Percentiles rank a stretch among this genome's conserved stretches.
phyloP scores from a whole-genome alignment of 805 yeast genomes.

The Wickerhamiella nectarea region DNA sequence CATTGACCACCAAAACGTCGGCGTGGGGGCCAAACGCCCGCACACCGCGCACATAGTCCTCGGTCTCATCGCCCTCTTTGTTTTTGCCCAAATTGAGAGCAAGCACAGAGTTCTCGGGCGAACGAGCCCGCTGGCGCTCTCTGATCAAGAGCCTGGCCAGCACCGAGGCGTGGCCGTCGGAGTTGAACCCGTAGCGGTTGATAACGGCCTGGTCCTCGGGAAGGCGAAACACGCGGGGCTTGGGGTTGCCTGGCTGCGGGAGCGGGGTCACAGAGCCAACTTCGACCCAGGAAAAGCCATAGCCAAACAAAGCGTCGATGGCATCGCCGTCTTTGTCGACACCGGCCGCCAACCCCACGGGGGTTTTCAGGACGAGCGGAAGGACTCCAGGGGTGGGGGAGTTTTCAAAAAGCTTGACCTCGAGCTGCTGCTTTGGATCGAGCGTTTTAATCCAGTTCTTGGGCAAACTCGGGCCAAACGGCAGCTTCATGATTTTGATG shows the following conservation, averaged over 20 bases:
- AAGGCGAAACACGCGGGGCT: slow-evolving; percentile 79
- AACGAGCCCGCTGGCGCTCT: slow-evolving; percentile 29
- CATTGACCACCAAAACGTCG: slow-evolving; percentile 80
- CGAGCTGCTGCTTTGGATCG: slow-evolving; percentile 23
- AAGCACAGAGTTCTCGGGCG: slow-evolving; percentile 35
- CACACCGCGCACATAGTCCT: slow-evolving; percentile 78
- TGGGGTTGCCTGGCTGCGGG: slow-evolving; percentile 92
- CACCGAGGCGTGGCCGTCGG: slow-evolving; percentile 72
- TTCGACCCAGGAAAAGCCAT: slow-evolving; percentile 84
- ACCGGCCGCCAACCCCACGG: slow-evolving; percentile 92
- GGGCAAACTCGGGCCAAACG: slow-evolving; percentile 22
- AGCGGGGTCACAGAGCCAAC: slow-evolving; percentile 86
- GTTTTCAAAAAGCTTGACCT: slow-evolving; percentile 21
- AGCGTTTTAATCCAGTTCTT: slow-evolving; percentile 19
- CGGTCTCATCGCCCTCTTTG: slow-evolving; percentile 78
- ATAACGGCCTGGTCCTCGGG: slow-evolving; percentile 80
- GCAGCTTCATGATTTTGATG: slow-evolving; percentile 45
- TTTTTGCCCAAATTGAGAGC: slow-evolving; percentile 87
- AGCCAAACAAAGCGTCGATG: slow-evolving; percentile 59
- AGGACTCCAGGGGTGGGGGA: slow-evolving; percentile 20
- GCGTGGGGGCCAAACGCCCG: slow-evolving; percentile 68
- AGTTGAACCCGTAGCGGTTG: slow-evolving; percentile 89
- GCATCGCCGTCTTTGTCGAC: slow-evolving; percentile 89
- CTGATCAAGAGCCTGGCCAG: slow-evolving; percentile 54
- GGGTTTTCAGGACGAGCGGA: slow-evolving; percentile 40